Evolutionary conservation across 345 rosid species (phyloP), one percentile per base, ranked within the genome.

Genomic region (Syzygium oleosum): DNA sequence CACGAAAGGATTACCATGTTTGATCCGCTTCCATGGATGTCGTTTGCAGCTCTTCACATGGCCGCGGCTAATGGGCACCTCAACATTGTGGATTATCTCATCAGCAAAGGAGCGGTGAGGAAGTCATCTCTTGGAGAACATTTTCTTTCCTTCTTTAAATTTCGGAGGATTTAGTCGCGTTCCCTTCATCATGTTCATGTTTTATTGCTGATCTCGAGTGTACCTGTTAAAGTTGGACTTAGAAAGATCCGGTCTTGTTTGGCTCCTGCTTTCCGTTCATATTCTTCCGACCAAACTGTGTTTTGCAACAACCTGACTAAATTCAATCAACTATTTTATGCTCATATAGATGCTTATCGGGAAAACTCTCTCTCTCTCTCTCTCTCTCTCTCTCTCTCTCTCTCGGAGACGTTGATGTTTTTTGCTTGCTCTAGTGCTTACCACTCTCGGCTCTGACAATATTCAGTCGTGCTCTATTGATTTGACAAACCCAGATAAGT

Each of bases 61-160:
- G 99, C 99, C 25, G 95, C 98, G 19, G 99, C 98, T 27, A 95
- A 98, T 88, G 99, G 99, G 59, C 98, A 95, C 88, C 89, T 93
- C 88, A 86, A 68, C 51, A 89, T 96, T 73, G 97, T 94, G 89
- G 97, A 95, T 90, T 95, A 94, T 89, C 98, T 96, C 86, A 90
- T 96, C 88, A 88, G 92, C 90, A 84, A 88, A 89, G 94, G 95
- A 91, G 97, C 90, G 96, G 98, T 95, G 89, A 94, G 95, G 54
- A 86, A 77, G 87, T 53, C 27, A 31, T 85, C 61, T 85, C 61
- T 85, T 43, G 12, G 46, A 49, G 31, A 53, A 52, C 52, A 84
- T 86, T 85, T 29, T 88, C 43, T 51, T 12, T 65, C 79, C 51
- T 23, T 38, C 31, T 84, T 21, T 34, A 14, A 3, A 25, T 52